Conservation (phyloP, 129 eudicot genomes). For the Lonicera japonica region DNA sequence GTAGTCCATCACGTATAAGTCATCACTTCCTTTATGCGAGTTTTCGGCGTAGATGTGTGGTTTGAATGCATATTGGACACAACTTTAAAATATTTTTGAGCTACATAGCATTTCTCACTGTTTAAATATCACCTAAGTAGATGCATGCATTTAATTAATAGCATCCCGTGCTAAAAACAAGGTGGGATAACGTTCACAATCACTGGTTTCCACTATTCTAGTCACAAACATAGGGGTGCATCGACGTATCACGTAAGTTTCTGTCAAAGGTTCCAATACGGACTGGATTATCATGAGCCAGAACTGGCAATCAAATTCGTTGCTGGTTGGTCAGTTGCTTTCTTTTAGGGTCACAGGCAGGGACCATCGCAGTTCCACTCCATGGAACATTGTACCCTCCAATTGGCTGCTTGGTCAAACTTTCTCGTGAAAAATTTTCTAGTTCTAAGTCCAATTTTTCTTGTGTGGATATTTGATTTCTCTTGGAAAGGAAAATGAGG, state of each 20-base stretch:
- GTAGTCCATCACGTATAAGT: no score
- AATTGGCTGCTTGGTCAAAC: conserved; percentile 79
- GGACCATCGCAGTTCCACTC: conserved; percentile 62
- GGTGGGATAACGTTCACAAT: conserved; percentile 72
- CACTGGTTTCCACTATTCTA: conserved; percentile 57
- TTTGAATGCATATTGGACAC: no score
- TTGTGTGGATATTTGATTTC: no score
- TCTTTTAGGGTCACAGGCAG: conserved; percentile 63
- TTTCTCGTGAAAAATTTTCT: conserved; percentile 62
- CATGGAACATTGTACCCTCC: conserved; percentile 54
- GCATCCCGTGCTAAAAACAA: conserved; percentile 61
- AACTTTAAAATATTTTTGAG: no score
- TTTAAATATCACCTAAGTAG: no score
- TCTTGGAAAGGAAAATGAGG: no score
- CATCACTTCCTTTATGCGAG: no score
- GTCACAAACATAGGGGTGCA: conserved; percentile 74
- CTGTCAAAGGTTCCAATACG: conserved; percentile 59
- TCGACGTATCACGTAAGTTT: conserved; percentile 41
- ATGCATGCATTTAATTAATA: no score
- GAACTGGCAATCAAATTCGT: conserved; percentile 62
- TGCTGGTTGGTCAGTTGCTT: conserved; percentile 57
- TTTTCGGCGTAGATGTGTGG: no score
- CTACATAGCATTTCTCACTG: no score
- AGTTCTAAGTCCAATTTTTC: conserved; percentile 22
- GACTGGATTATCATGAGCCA: conserved; percentile 68